These are phyloP conservation scores for Pseudomassariella vexata DNA, from an alignment of 2,329 filamentous ascomycete species.

Conservation along the genomic window DNA sequence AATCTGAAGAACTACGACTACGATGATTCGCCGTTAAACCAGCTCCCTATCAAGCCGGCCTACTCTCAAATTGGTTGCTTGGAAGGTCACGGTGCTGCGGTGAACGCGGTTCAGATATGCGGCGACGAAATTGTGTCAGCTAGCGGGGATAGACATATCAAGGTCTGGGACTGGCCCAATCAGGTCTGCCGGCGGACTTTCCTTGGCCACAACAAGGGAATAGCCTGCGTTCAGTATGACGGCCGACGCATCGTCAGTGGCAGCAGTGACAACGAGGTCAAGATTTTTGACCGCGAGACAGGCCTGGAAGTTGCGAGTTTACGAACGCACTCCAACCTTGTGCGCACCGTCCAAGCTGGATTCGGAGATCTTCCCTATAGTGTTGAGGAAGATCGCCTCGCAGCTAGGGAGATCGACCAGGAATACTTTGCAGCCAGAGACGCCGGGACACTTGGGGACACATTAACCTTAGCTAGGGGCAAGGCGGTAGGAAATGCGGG, in stretches of 20 bases:
- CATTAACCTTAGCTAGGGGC: slow-evolving; percentile 22
- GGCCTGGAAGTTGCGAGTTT: slow-evolving; percentile 87
- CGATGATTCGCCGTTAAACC: slow-evolving; percentile 35
- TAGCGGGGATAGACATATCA: slow-evolving; percentile 88
- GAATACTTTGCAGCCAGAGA: slow-evolving; percentile 62
- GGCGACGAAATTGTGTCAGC: slow-evolving; percentile 87
- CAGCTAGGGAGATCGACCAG: slow-evolving; percentile 68
- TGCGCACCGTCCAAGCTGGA: slow-evolving; percentile 90
- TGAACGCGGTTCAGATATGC: slow-evolving; percentile 91
- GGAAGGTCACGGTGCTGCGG: slow-evolving; percentile 81
- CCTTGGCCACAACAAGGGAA: slow-evolving; percentile 86
- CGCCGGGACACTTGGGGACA: slow-evolving; percentile 40
- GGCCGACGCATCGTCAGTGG: slow-evolving; percentile 89
- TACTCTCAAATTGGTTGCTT: slow-evolving; percentile 75
- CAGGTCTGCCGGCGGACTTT: slow-evolving; percentile 73
- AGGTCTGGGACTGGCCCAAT: slow-evolving; percentile 86
- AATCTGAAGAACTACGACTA: slow-evolving; percentile 50
- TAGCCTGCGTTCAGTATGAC: slow-evolving; percentile 96
- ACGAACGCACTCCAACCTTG: slow-evolving; percentile 73
- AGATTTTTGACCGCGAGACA: slow-evolving; percentile 84
- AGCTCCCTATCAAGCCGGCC: slow-evolving; percentile 50
- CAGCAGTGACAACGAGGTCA: slow-evolving; percentile 92
- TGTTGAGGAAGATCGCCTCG: slow-evolving; percentile 64
- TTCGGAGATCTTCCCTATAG: slow-evolving; percentile 86
- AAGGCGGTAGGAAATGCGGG: slow-evolving; percentile 61